phyloP scores from a whole-genome alignment of 768 basidiomycete genomes.

The Baorangia bicolor region DNA sequence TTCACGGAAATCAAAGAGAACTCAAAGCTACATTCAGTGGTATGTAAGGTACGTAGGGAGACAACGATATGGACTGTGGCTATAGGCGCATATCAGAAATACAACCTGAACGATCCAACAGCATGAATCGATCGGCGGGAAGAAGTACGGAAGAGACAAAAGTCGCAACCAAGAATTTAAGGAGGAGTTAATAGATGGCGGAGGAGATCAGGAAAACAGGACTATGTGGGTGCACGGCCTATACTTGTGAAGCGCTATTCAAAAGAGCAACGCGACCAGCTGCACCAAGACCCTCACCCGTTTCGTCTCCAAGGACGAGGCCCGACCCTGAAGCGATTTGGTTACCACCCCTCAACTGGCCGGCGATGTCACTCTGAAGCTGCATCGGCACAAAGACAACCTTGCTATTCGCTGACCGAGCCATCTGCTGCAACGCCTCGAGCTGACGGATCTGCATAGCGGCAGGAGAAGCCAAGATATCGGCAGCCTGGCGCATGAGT shows the following conservation, averaged over 20 bases:
- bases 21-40: constrained; percentile 1
- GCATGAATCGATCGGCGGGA: neutral
- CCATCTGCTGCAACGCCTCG: constrained; percentile 95
- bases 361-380: constrained; percentile 69
- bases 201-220: neutral
- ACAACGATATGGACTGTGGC: neutral
- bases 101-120: constrained; percentile 14
- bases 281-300: constrained; percentile 24
- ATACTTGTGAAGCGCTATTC: constrained; percentile 25
- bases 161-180: neutral
- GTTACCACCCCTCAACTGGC: constrained; percentile 39
- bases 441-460: constrained; percentile 99
- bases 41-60: constrained; percentile 11
- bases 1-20: neutral
- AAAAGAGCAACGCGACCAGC: constrained; percentile 28
- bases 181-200: neutral
- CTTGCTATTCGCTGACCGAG: constrained; percentile 83
- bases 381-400: constrained; percentile 96
- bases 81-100: neutral
- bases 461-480: constrained; percentile 90
- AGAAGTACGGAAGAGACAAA: neutral
- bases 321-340: constrained; percentile 25
- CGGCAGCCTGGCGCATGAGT: constrained; percentile 95
- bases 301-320: constrained; percentile 20
- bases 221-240: neutral